phyloP scores from a whole-genome alignment of 2,329 filamentous ascomycete species.

The Cladosporium colombiae region DNA sequence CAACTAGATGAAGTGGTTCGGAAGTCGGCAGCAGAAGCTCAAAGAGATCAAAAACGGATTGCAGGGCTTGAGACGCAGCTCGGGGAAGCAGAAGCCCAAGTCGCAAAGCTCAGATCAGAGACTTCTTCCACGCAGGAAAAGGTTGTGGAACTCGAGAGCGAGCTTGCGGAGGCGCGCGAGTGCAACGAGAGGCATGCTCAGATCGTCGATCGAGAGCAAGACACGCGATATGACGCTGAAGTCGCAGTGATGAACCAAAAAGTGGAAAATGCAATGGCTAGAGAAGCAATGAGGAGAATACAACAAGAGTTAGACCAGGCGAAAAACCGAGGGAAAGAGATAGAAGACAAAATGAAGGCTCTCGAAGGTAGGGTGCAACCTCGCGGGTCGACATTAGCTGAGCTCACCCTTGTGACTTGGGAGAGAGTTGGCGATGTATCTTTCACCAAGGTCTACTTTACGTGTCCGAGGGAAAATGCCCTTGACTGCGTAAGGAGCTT shows the following conservation, averaged over 20 bases:
- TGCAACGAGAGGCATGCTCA: neutral
- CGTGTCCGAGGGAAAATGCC: neutral
- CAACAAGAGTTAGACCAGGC: neutral
- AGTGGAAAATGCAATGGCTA: conserved; percentile 1
- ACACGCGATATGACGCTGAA: conserved; percentile 5
- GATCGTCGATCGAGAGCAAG: conserved; percentile 1
- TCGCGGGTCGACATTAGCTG: neutral
- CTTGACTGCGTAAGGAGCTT: conserved; percentile 1
- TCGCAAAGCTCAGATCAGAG: neutral
- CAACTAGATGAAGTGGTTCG: neutral
- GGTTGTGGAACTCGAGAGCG: neutral
- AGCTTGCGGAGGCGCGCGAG: neutral
- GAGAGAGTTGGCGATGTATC: neutral
- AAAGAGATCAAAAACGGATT: neutral
- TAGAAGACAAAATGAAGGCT: neutral
- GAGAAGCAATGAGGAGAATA: neutral
- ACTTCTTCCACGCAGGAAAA: neutral
- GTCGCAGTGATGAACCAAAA: conserved; percentile 1
- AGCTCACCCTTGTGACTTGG: neutral
- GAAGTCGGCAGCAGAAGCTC: neutral
- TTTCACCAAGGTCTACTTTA: neutral
- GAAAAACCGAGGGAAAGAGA: neutral
- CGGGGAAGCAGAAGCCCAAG: neutral
- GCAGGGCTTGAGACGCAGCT: neutral
- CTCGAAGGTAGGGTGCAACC: neutral